These are phyloP conservation scores for Naganishia antarctica DNA, from an alignment of 768 basidiomycete species.

Conservation along the genomic window DNA sequence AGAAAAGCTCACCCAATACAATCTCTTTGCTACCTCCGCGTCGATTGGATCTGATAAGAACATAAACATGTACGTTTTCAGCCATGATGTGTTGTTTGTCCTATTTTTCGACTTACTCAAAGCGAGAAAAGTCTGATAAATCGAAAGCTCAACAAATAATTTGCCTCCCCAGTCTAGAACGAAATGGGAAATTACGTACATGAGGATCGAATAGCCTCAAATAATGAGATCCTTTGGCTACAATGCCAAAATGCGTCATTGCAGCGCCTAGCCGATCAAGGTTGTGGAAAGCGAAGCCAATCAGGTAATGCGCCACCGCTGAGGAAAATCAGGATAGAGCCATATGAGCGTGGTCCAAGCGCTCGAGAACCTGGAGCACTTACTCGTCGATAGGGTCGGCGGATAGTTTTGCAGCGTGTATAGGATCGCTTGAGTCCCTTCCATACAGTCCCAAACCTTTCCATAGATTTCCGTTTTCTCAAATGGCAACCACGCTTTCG, in stretches of 20 bases:
- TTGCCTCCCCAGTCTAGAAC: background rate
- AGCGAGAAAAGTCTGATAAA: background rate
- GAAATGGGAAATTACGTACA: background rate
- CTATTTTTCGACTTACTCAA: background rate
- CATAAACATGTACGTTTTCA: background rate
- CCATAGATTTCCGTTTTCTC: conserved; percentile 3
- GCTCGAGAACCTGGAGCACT: background rate
- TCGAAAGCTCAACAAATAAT: background rate
- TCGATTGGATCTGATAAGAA: conserved; percentile 10
- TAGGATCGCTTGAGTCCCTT: conserved; percentile 2
- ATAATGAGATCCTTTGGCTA: background rate
- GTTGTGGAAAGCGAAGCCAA: conserved; percentile 1
- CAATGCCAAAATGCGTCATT: conserved; percentile 1
- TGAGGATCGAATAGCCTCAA: conserved; percentile 13
- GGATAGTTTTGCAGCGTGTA: conserved; percentile 13
- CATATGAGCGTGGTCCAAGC: background rate
- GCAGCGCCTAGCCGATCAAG: background rate
- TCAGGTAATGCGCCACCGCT: conserved; percentile 16
- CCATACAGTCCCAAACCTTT: background rate
- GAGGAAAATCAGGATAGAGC: background rate
- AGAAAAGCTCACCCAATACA: conserved; percentile 20
- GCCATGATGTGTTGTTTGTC: background rate
- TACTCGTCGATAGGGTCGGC: conserved; percentile 10
- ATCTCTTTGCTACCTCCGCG: conserved; percentile 18
- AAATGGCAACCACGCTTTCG: conserved; percentile 13